These are phyloP conservation scores for Cyclanthera cordifolia DNA, from an alignment of 306 rosid species.

Conservation along the genomic window DNA sequence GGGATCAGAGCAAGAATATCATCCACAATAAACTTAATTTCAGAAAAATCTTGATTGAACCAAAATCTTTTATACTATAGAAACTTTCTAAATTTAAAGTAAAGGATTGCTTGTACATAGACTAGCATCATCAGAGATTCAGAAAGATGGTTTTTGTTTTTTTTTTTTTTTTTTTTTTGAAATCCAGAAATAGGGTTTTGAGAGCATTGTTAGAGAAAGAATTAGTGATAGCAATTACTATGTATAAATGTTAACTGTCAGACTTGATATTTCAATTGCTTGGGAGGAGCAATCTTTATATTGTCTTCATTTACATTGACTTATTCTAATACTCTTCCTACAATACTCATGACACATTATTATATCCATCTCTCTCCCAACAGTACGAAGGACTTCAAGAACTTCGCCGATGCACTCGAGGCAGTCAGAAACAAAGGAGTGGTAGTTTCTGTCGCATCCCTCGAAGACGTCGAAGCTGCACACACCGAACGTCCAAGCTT, in stretches of 20 bases:
- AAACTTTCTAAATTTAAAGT: neutral
- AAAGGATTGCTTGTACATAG: neutral
- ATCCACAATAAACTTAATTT: no score
- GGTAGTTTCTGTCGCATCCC: slow-evolving; percentile 91
- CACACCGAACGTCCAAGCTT: slow-evolving; percentile 43
- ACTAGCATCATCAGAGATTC: neutral
- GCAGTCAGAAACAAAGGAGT: slow-evolving; percentile 72
- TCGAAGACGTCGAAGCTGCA: slow-evolving; percentile 72
- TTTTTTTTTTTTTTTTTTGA: no score
- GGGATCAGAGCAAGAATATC: no score
- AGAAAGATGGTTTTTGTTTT: neutral
- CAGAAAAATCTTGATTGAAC: no score
- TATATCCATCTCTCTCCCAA: neutral
- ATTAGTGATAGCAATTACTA: neutral
- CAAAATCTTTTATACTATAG: neutral
- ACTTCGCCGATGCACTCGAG: slow-evolving; percentile 56
- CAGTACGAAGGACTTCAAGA: slow-evolving; percentile 86
- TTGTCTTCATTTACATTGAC: neutral
- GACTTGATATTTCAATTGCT: no score
- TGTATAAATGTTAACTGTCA: neutral
- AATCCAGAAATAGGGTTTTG: neutral
- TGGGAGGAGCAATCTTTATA: neutral
- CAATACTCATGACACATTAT: neutral
- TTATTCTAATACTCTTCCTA: neutral
- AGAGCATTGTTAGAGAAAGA: neutral